These are phyloP conservation scores for Cryptococcus wingfieldii DNA, from an alignment of 1,284 basidiomycete genomes.

Conservation along the genomic window DNA sequence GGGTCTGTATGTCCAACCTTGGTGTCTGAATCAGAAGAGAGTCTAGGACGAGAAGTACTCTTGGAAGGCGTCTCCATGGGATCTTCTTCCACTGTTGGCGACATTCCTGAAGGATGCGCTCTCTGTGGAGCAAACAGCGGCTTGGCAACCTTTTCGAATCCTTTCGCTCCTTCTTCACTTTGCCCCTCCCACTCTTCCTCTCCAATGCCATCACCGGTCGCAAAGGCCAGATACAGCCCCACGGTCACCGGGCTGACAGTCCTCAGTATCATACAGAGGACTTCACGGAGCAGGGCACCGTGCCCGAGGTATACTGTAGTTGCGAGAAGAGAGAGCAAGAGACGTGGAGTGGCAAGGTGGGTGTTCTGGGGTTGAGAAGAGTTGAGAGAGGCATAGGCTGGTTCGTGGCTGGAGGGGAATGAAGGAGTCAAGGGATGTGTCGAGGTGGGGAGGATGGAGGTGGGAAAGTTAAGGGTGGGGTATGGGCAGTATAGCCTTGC, in stretches of 20 bases:
- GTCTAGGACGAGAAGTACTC: neutral
- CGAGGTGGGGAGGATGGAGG: conserved; percentile 62
- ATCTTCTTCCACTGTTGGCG: conserved; percentile 3
- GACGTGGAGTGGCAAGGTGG: conserved; percentile 72
- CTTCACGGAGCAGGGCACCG: conserved; percentile 68
- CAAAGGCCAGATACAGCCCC: conserved; percentile 73
- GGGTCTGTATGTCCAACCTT: conserved; percentile 12
- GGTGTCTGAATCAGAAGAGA: conserved; percentile 14
- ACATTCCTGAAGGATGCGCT: neutral
- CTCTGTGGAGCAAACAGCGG: neutral
- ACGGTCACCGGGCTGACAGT: conserved; percentile 78
- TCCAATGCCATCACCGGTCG: conserved; percentile 68
- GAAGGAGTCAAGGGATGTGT: conserved; percentile 65
- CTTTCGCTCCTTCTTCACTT: conserved; percentile 61
- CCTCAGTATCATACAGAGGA: conserved; percentile 64
- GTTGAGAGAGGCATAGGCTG: conserved; percentile 62
- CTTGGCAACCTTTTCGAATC: conserved; percentile 65
- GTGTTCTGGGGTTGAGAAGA: conserved; percentile 48
- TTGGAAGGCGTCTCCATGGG: conserved; percentile 4
- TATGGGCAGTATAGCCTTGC: conserved; percentile 81
- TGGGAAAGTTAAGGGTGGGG: conserved; percentile 64
- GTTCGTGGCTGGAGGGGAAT: conserved; percentile 58
- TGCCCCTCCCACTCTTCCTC: conserved; percentile 49
- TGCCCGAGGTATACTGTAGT: conserved; percentile 83
- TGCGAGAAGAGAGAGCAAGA: conserved; percentile 79